phyloP scores from a whole-genome alignment of 2,329 filamentous ascomycete species.

The Colletotrichum higginsianum region DNA sequence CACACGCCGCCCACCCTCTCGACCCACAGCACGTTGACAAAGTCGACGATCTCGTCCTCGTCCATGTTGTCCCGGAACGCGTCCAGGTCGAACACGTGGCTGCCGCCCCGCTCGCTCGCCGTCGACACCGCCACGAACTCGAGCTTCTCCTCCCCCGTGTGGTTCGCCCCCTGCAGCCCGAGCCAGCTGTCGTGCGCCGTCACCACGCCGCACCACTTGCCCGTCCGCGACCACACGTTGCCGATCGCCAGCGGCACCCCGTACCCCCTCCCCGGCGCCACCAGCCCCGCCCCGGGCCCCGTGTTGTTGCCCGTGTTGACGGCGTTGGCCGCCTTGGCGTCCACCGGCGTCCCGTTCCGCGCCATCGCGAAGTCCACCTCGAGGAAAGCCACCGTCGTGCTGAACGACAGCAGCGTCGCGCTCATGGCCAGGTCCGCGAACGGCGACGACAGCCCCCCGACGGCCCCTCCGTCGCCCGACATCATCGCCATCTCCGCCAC shows the following conservation, averaged over 20 bases:
- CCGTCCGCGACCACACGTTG: slow-evolving; percentile 56
- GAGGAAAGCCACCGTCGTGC: slow-evolving; percentile 56
- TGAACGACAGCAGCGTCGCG: slow-evolving; percentile 54
- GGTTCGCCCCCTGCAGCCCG: slow-evolving; percentile 62
- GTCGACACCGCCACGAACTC: slow-evolving; percentile 61
- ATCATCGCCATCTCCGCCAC: slow-evolving; percentile 30
- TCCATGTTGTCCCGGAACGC: slow-evolving; percentile 59
- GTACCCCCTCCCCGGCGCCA: slow-evolving; percentile 27
- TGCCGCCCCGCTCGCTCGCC: slow-evolving; percentile 54
- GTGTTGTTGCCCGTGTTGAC: slow-evolving; percentile 42
- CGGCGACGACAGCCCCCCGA: slow-evolving; percentile 11
- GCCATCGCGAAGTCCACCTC: slow-evolving; percentile 56
- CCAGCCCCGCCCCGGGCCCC: slow-evolving; percentile 32
- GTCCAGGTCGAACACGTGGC: slow-evolving; percentile 50
- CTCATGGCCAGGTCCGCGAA: slow-evolving; percentile 27
- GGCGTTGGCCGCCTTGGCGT: slow-evolving; percentile 47
- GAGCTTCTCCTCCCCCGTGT: slow-evolving; percentile 57
- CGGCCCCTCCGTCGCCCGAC: slow-evolving; percentile 47
- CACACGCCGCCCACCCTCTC: slow-evolving; percentile 60
- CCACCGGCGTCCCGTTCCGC: slow-evolving; percentile 48
- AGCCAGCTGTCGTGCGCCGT: slow-evolving; percentile 63
- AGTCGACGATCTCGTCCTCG: slow-evolving; percentile 59
- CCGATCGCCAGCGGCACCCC: slow-evolving; percentile 57
- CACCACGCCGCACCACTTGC: slow-evolving; percentile 59
- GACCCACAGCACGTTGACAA: slow-evolving; percentile 64